phyloP scores from a whole-genome alignment of 768 basidiomycete species.

The Lactifluus hygrophoroides region DNA sequence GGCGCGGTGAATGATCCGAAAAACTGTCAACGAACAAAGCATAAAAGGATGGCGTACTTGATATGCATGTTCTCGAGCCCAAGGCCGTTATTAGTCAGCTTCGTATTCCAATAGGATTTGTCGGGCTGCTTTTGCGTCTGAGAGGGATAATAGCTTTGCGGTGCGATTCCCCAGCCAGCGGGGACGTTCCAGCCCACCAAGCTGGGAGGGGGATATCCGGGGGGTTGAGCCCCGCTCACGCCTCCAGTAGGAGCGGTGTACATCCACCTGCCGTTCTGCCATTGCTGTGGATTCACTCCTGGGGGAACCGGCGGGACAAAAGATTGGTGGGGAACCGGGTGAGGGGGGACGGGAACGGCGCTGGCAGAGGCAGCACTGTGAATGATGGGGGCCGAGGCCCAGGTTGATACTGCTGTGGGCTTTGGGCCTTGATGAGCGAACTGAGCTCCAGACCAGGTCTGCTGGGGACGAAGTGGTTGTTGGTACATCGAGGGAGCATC shows the following conservation, averaged over 20 bases:
- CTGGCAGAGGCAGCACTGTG: background rate
- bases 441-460: constrained; percentile 11
- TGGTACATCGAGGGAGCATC: constrained; percentile 16
- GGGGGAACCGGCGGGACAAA: constrained; percentile 19
- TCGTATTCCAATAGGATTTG: constrained; percentile 53
- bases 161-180: constrained; percentile 16
- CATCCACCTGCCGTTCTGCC: constrained; percentile 21
- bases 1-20: background rate
- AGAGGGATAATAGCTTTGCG: constrained; percentile 44
- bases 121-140: constrained; percentile 55
- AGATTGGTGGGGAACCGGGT: background rate
- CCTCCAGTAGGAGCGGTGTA: constrained; percentile 4
- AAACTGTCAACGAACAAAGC: background rate
- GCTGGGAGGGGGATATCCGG: constrained; percentile 10
- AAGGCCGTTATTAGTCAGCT: constrained; percentile 53
- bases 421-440: constrained; percentile 9
- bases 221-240: background rate
- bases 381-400: constrained; percentile 17
- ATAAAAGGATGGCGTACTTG: constrained; percentile 36
- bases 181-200: constrained; percentile 17
- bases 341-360: background rate
- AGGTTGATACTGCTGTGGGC: constrained; percentile 9
- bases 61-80: constrained; percentile 59
- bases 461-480: constrained; percentile 11
- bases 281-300: constrained; percentile 19